Percentiles rank a stretch among this genome's conserved stretches.
Evolutionary conservation across 1,284 basidiomycete genomes (phyloP).

Genomic region (Bjerkandera adusta): DNA sequence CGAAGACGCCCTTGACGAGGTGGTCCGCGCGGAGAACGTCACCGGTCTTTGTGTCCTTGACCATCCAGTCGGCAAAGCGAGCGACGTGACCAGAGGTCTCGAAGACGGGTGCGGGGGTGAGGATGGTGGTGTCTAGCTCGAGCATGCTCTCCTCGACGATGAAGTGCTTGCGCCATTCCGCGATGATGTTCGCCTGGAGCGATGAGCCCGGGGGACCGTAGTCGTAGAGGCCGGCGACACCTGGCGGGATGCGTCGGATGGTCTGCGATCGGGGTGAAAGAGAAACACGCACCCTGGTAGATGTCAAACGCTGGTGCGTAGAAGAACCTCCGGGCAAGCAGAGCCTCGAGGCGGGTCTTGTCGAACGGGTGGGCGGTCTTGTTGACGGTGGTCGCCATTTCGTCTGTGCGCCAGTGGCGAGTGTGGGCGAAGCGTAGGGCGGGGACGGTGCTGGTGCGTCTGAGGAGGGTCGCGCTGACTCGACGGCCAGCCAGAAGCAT

Average conservation of each 20-base stretch:
- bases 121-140: constrained; percentile 97
- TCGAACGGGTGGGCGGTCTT: constrained; percentile 90
- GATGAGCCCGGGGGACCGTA: constrained; percentile 95
- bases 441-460: constrained; percentile 6
- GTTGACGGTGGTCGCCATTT: constrained; percentile 50
- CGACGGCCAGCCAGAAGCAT: constrained; percentile 19
- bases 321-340: constrained; percentile 94
- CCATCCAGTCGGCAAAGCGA: constrained; percentile 99
- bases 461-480: constrained; percentile 14
- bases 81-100: constrained; percentile 99
- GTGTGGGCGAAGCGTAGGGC: background rate
- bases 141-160: constrained; percentile 99
- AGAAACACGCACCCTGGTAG: constrained; percentile 76
- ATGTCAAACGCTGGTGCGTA: constrained; percentile 98
- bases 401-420: constrained; percentile 1
- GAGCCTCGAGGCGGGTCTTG: constrained; percentile 82
- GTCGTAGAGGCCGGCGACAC: constrained; percentile 95
- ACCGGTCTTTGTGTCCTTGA: constrained; percentile 91
- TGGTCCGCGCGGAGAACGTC: constrained; percentile 98
- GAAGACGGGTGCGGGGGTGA: constrained; percentile 94
- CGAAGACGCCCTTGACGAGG: constrained; percentile 91
- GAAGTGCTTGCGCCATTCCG: constrained; percentile 97
- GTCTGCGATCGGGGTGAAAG: background rate
- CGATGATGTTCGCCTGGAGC: constrained; percentile 95
- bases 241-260: constrained; percentile 37